Base-by-base conservation (phyloP, 2,329 filamentous ascomycete species). In the Incumbomyces delicatus region DNA sequence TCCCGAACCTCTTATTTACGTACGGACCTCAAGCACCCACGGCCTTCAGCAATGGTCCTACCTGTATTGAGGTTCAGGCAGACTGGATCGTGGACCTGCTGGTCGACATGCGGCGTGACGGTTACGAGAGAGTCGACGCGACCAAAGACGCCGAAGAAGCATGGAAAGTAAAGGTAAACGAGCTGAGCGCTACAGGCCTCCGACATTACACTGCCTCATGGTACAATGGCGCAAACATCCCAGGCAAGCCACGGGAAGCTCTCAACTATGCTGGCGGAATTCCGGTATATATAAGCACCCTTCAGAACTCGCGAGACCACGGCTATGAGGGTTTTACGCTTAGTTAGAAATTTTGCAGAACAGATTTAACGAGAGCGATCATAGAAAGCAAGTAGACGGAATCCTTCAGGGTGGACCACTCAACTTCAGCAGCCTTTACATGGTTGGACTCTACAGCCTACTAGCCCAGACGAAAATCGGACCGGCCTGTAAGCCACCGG, bases 21-120 rank as follows among this genome's bases (percentile, higher is more conserved):
- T 79, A 78, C 55, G 75, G 75, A 0, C 64, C 70, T 1, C 76
- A 80, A 11, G 73, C 30, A 7, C 77, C 77, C 1, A 78, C 75
- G 0, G 67, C 75, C 0, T 61, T 80, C 2, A 60, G 66, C 57
- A 81, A 80, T 53, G 77, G 76, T 0, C 78, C 78, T 0, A 68
- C 72, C 0, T 68, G 64, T 1, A 68, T 74, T 13, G 75, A 79
- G 53, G 55, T 76, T 0, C 78, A 81, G 55, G 77, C 75, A 2
- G 64, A 73, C 0, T 81, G 75, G 76, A 57, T 58, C 46, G 64
- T 66, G 12, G 69, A 75, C 38, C 58, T 60, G 37, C 75, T 81
- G 44, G 60, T 64, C 30, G 69, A 75, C 57, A 44, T 44, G 41
- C 2, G 22, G 30, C 59, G 66, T 46, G 51, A 54, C 1, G 61